These are phyloP conservation scores for Syzygium malaccense DNA, from an alignment of 441 rosid genomes.

Conservation along the genomic window DNA sequence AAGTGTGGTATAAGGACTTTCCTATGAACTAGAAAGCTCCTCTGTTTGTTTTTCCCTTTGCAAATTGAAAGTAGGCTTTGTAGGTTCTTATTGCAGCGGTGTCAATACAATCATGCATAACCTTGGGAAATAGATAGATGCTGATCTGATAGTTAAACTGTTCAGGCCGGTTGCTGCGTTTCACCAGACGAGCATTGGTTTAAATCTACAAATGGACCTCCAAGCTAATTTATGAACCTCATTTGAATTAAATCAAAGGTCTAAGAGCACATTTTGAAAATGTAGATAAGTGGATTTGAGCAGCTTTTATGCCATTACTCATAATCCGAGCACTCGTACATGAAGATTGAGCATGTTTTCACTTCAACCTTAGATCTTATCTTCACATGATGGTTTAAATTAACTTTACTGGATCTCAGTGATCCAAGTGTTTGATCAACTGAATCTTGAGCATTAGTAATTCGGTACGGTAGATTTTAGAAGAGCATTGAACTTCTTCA, in stretches of 20 bases:
- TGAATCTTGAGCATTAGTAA: background rate
- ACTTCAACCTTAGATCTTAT: background rate
- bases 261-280: background rate
- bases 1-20: constrained; percentile 60
- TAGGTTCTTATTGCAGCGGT: background rate
- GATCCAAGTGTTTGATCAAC: background rate
- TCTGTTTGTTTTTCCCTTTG: background rate
- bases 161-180: background rate
- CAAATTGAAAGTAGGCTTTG: background rate
- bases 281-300: background rate
- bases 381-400: background rate
- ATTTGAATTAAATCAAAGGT: background rate
- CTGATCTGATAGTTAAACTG: background rate
- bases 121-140: background rate
- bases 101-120: background rate
- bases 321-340: background rate
- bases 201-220: background rate
- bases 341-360: background rate
- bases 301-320: background rate
- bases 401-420: background rate
- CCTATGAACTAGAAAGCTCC: background rate
- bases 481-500: background rate
- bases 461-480: background rate
- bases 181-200: background rate
- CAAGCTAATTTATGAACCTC: background rate